Base-by-base conservation (phyloP, 139 green algal genomes). In the Limnomonas spitsbergensis region DNA sequence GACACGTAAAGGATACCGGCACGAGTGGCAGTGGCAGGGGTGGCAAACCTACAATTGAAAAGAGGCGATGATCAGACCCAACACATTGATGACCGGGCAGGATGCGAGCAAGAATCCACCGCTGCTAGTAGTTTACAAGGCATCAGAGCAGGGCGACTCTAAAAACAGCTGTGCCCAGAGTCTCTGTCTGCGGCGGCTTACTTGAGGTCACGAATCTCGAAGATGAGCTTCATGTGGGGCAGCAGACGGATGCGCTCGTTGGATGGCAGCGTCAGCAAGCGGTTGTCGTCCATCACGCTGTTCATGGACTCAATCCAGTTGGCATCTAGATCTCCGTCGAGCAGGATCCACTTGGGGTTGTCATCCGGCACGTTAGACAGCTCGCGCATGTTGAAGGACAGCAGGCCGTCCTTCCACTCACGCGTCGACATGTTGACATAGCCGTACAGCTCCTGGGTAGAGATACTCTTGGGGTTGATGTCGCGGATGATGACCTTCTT, bases 221-320 rank as follows among this genome's bases (percentile, higher is more conserved):
- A 96, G 52, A 96, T 93, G 38, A 95, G 87, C 84, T 95, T 95
- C 91, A 95, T 96, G 86, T 94, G 90, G 14, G 91, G 88, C 79
- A 94, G 83, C 76, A 94, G 77, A n/a, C 91, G 85, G 82, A 96
- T 96, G 79, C 92, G 91, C 87, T 96, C 92, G 79, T 96, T 96
- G 52, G 88, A 93, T 1, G 92, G 92, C 70, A 96, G 87, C 29
- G 92, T 96, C 4, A 96, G 86, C 68, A 96, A 90, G 7, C 88
- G 80, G 82, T 94, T 96, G 88, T 96, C 92, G 56, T 96, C 92
- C 92, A 96, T 96, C 31, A 94, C 90, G 24, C 76, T 89, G 87
- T 96, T 96, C 92, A 96, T 96, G 36, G 88, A 93, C 88, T 96
- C 92, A 54, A 96, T 94, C 78, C 92, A 96, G 86, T 95, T 94